Evolutionary conservation across 345 rosid genomes (phyloP), one percentile per base, ranked within the genome.

Genomic region (Theobroma cacao): DNA sequence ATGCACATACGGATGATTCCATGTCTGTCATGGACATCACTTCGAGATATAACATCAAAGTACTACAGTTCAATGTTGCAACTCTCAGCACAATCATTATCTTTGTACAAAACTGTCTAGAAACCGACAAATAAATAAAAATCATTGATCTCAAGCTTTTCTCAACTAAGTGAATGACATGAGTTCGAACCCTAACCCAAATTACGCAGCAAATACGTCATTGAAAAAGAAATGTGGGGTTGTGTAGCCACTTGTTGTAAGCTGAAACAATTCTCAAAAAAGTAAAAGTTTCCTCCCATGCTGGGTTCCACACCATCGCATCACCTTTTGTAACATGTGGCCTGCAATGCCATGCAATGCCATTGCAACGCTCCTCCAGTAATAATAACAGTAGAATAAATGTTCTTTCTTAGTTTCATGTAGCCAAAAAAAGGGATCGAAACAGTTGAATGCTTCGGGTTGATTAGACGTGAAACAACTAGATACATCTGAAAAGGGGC

Each of bases 391-490:
- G n/a, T n/a, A n/a, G n/a, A n/a, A n/a, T n/a, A n/a, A n/a, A n/a
- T n/a, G n/a, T 41, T 41, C 58, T 52, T 52, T 24, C 72, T 7
- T 17, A 64, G 7, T 61, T 61, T 31, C 40, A 48, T 10, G 40
- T 4, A 47, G 56, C 53, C n/a, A n/a, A 6, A 43, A 26, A 41
- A 34, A 26, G 3, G 69, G 69, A 33, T 55, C 60, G 9, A 70
- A 41, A 70, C 58, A 48, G 60, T 70, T 70, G 40, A 17, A 47
- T 8, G 26, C 60, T 48, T 50, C 31, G 26, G 14, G 60, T 28
- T 47, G 74, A 70, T 48, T 70, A 70, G 75, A 70, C 75, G 41
- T 70, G 38, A 70, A 58, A 47, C 74, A 48, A 28, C 41, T 47
- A 68, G 5, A 41, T 7, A 41, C 45, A 41, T 7, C 13, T 38